Percentiles rank a stretch among this genome's conserved stretches.
Conservation (phyloP, 306 rosid species). For the Prunus armeniaca region DNA sequence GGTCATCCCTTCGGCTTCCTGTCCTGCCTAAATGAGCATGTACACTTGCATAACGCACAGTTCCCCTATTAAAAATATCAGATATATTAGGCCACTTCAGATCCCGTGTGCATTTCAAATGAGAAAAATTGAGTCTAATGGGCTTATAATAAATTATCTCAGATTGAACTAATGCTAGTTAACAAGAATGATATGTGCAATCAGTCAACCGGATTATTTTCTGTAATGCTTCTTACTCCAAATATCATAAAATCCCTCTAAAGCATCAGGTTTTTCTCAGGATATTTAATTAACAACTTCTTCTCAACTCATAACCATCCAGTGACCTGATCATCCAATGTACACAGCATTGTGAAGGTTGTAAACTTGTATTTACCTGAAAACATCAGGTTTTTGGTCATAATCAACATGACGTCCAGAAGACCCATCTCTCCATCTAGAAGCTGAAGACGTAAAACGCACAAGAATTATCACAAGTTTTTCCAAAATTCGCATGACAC, state of each 20-base stretch:
- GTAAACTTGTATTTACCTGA: conserved; percentile 20
- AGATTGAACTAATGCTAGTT: neutral
- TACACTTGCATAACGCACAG: conserved; percentile 42
- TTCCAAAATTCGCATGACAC: neutral
- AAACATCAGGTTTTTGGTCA: conserved; percentile 43
- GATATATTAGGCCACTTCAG: conserved; percentile 1
- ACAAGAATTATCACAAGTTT: conserved; percentile 5
- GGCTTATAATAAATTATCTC: neutral
- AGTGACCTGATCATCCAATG: conserved; percentile 6
- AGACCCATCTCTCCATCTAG: conserved; percentile 34
- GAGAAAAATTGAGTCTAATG: neutral
- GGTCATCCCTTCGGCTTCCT: conserved; percentile 43
- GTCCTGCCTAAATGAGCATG: conserved; percentile 44
- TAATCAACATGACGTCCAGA: conserved; percentile 40
- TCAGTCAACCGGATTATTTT: neutral
- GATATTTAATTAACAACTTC: neutral
- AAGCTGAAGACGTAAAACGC: conserved; percentile 20
- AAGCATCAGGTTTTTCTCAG: neutral
- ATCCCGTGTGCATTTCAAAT: neutral
- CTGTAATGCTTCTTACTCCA: no score
- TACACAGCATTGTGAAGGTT: neutral
- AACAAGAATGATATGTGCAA: neutral
- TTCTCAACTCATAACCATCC: neutral
- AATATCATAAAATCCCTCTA: neutral
- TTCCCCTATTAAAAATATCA: conserved; percentile 25